Evolutionary conservation across 129 eudicot species (phyloP).

Genomic region (Helichrysum umbraculigerum): DNA sequence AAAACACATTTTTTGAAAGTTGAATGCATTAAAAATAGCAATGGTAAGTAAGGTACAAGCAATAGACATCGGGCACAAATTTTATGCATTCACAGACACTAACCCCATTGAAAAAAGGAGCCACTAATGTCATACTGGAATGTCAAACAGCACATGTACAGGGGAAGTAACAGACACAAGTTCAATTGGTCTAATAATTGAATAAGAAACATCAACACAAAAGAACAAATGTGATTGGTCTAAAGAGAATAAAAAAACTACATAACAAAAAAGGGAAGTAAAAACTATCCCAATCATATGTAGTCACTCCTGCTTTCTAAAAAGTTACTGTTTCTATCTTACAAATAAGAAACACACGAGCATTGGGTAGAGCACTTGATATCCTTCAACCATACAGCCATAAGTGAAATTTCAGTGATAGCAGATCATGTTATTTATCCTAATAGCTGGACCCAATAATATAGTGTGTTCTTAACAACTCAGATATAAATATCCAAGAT

Average conservation of each 20-base stretch:
- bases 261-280: background rate
- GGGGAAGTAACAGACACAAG: background rate
- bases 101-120: conserved; percentile 5
- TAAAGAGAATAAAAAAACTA: background rate
- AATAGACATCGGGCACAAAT: background rate
- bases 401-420: background rate
- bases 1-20: too few species aligned
- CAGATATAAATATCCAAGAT: background rate
- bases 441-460: background rate
- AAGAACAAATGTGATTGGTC: background rate
- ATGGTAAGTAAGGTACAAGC: too few species aligned
- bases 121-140: conserved; percentile 2
- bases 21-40: too few species aligned
- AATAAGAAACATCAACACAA: conserved; percentile 1
- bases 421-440: conserved; percentile 2
- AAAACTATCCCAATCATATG: too few species aligned
- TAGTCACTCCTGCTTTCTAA: too few species aligned
- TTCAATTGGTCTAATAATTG: background rate
- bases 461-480: background rate
- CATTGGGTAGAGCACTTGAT: too few species aligned
- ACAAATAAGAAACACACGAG: background rate
- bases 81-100: too few species aligned
- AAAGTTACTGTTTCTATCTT: background rate
- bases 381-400: background rate
- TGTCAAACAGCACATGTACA: background rate